Conservation (phyloP, 257 asterid genomes). For the Nicotiana undulata region DNA sequence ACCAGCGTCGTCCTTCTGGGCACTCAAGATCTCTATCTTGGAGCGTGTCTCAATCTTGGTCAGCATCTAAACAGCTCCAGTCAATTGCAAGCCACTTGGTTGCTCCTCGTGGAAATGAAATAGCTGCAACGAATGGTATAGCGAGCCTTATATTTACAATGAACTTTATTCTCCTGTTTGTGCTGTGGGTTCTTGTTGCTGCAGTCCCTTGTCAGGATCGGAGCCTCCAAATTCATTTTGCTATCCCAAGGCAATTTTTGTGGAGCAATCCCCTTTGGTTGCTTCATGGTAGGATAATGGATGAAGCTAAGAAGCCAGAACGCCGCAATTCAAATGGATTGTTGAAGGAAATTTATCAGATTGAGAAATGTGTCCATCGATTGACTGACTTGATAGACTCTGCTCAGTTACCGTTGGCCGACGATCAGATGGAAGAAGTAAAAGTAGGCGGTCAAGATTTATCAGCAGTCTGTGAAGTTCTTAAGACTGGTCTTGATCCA, state of each 20-base stretch:
- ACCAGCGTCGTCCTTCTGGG: slow-evolving; percentile 35
- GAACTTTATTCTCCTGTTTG: slow-evolving; percentile 72
- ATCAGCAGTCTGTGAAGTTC: slow-evolving; percentile 43
- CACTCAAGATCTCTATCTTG: slow-evolving; percentile 90
- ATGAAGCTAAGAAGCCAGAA: slow-evolving; percentile 67
- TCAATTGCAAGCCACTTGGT: slow-evolving; percentile 50
- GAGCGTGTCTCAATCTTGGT: slow-evolving; percentile 89
- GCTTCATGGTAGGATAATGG: slow-evolving; percentile 59
- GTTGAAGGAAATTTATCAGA: slow-evolving; percentile 52
- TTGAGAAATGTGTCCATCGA: slow-evolving; percentile 54
- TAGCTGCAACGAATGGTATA: slow-evolving; percentile 55
- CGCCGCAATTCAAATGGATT: slow-evolving; percentile 54
- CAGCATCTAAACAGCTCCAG: slow-evolving; percentile 92
- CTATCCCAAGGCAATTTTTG: slow-evolving; percentile 59
- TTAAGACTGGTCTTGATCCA: slow-evolving; percentile 55
- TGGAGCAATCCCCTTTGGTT: slow-evolving; percentile 56
- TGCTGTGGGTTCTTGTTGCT: slow-evolving; percentile 78
- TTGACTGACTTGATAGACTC: slow-evolving; percentile 65
- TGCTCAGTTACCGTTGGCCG: slow-evolving; percentile 55
- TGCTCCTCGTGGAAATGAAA: slow-evolving; percentile 64
- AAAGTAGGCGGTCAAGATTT: slow-evolving; percentile 38
- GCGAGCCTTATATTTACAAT: slow-evolving; percentile 54
- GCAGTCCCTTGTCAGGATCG: slow-evolving; percentile 94
- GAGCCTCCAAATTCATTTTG: slow-evolving; percentile 43
- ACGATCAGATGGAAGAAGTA: slow-evolving; percentile 49